A percentile compares a stretch with the other conserved stretches of the same genome.
Evolutionary conservation across 331 rosid genomes (phyloP).

Genomic region (Quercus lobata): DNA sequence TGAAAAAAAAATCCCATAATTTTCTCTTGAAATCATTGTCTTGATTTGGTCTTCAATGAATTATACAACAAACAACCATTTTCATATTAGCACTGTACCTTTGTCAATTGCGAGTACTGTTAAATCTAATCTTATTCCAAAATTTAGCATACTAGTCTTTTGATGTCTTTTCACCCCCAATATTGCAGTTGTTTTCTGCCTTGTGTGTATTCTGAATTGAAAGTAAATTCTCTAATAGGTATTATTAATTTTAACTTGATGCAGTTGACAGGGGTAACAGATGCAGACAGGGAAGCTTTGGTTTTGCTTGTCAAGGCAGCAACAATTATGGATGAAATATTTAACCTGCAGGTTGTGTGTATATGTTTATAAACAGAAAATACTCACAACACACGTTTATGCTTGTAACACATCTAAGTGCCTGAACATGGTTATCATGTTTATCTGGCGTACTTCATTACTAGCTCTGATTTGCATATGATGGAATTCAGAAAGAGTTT

Average conservation of each 20-base stretch:
- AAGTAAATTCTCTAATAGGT: background rate
- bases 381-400: slow-evolving; percentile 2
- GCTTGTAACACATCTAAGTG: slow-evolving; percentile 1
- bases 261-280: slow-evolving; percentile 73
- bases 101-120: background rate
- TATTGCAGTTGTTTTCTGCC: background rate
- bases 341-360: slow-evolving; percentile 64
- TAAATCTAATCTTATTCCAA: background rate
- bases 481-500: slow-evolving; percentile 3
- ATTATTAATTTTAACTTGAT: background rate
- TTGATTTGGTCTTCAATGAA: too few species aligned
- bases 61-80: background rate
- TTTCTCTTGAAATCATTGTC: too few species aligned
- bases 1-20: too few species aligned
- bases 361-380: background rate
- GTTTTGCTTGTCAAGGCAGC: slow-evolving; percentile 70
- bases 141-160: background rate
- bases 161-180: background rate
- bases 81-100: background rate
- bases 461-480: slow-evolving; percentile 3
- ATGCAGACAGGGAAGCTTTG: slow-evolving; percentile 72
- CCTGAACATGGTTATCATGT: slow-evolving; percentile 14
- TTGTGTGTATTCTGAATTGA: background rate
- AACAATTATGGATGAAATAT: slow-evolving; percentile 72
- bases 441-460: slow-evolving; percentile 1